These are phyloP conservation scores for Phoma sp. DNA, from an alignment of 2,329 filamentous ascomycete species.

Conservation along the genomic window DNA sequence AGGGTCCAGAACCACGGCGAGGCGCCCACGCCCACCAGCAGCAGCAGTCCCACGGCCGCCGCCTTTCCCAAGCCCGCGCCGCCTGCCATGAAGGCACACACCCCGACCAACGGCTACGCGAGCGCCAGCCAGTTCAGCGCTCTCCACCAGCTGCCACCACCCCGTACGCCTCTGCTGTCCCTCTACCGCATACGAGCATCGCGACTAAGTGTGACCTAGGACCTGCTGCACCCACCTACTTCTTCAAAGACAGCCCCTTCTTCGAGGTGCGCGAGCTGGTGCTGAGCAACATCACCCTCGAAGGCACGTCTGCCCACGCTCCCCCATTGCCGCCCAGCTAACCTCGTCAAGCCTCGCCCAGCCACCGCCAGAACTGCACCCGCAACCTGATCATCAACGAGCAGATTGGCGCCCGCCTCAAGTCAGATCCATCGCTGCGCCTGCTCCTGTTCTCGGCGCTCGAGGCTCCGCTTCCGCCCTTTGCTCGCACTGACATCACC, in stretches of 20 bases:
- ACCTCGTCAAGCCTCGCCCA: constrained; percentile 60
- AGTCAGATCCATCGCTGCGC: constrained; percentile 66
- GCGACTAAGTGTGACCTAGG: constrained; percentile 39
- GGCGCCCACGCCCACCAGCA: constrained; percentile 34
- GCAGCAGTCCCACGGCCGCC: constrained; percentile 27
- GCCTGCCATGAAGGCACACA: constrained; percentile 30
- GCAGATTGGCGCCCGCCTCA: constrained; percentile 62
- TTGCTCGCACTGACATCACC: constrained; percentile 67
- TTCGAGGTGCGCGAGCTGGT: constrained; percentile 73
- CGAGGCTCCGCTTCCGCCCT: constrained; percentile 54
- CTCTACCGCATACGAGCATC: background rate
- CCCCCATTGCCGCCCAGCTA: constrained; percentile 1
- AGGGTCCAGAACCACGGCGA: constrained; percentile 51
- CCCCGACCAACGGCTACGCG: constrained; percentile 28
- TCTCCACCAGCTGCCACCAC: constrained; percentile 19
- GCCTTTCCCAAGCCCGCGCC: constrained; percentile 24
- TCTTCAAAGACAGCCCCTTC: constrained; percentile 83
- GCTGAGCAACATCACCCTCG: constrained; percentile 70
- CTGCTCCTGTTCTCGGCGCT: constrained; percentile 85
- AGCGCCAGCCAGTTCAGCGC: constrained; percentile 5
- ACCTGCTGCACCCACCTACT: constrained; percentile 43
- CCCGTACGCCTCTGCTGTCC: constrained; percentile 23
- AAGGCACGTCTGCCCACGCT: constrained; percentile 68
- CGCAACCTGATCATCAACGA: constrained; percentile 66
- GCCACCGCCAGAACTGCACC: constrained; percentile 63